Percentiles rank a stretch among this genome's conserved stretches.
Evolutionary conservation across 2,329 filamentous ascomycete genomes (phyloP).

Genomic region (Fonsecaea monophora): DNA sequence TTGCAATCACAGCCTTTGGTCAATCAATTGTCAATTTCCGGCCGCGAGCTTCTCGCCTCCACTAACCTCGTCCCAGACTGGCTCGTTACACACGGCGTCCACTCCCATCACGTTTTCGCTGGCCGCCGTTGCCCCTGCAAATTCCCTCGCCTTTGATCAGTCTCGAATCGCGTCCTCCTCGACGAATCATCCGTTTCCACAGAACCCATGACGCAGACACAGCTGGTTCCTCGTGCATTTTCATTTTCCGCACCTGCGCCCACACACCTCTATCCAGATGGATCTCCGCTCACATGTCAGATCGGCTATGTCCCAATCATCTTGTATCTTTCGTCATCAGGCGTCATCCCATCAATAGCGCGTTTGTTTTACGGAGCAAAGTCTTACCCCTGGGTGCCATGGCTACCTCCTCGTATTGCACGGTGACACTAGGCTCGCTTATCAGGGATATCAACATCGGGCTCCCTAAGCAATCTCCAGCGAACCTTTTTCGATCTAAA

Average conservation of each 20-base stretch:
- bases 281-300: conserved; percentile 1
- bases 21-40: conserved; percentile 25
- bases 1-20: not conserved
- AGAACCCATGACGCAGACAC: not conserved
- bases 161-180: conserved; percentile 4
- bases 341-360: not conserved
- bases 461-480: conserved; percentile 1
- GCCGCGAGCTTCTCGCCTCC: conserved; percentile 14
- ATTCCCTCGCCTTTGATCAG: conserved; percentile 8
- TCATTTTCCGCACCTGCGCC: not conserved
- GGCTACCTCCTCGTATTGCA: not conserved
- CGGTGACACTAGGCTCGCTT: not conserved
- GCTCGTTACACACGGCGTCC: conserved; percentile 1
- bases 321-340: not conserved
- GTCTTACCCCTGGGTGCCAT: not conserved
- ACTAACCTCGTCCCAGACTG: conserved; percentile 6
- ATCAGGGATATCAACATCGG: not conserved
- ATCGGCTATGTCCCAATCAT: not conserved
- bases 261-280: not conserved
- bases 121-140: conserved; percentile 15
- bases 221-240: not conserved
- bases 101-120: conserved; percentile 11
- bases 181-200: not conserved
- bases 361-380: not conserved
- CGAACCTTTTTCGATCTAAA: not conserved